Conservation (phyloP, 2,329 filamentous ascomycete genomes). For the Colletotrichum sp. region DNA sequence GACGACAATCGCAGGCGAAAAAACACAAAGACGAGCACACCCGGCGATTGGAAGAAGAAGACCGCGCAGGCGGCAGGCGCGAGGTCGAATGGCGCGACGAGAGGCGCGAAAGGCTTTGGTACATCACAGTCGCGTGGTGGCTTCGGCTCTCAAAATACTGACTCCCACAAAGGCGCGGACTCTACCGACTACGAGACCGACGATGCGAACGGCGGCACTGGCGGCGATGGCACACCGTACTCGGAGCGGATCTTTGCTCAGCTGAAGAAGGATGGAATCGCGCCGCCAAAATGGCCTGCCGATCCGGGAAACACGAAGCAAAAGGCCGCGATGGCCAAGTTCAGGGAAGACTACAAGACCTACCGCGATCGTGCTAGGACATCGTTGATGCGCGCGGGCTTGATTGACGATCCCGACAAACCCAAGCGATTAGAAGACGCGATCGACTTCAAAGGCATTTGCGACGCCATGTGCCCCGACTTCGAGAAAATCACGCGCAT, state of each 20-base stretch:
- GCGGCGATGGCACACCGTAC: slow-evolving; percentile 36
- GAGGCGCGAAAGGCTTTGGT: background rate
- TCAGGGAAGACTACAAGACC: slow-evolving; percentile 60
- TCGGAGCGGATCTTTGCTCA: slow-evolving; percentile 58
- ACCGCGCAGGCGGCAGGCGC: background rate
- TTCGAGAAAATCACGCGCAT: slow-evolving; percentile 70
- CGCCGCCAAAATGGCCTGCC: slow-evolving; percentile 59
- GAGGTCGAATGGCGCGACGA: slow-evolving; percentile 15
- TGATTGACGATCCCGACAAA: slow-evolving; percentile 70
- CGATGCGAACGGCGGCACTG: slow-evolving; percentile 15
- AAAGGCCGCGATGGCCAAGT: slow-evolving; percentile 56
- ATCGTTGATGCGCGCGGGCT: slow-evolving; percentile 61
- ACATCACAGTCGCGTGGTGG: slow-evolving; percentile 11
- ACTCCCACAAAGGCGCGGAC: background rate
- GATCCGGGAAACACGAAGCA: slow-evolving; percentile 55
- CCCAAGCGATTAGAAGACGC: slow-evolving; percentile 67
- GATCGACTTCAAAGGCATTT: slow-evolving; percentile 71
- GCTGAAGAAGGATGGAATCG: slow-evolving; percentile 59
- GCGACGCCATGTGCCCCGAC: slow-evolving; percentile 73
- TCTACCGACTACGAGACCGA: slow-evolving; percentile 18
- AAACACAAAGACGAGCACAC: slow-evolving; percentile 24
- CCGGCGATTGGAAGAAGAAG: slow-evolving; percentile 27
- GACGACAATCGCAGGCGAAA: slow-evolving; percentile 22
- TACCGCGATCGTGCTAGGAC: slow-evolving; percentile 63
- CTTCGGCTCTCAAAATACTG: slow-evolving; percentile 8